Conservation (phyloP, 1,284 basidiomycete species). For the Lentinula novae-zelandiae region DNA sequence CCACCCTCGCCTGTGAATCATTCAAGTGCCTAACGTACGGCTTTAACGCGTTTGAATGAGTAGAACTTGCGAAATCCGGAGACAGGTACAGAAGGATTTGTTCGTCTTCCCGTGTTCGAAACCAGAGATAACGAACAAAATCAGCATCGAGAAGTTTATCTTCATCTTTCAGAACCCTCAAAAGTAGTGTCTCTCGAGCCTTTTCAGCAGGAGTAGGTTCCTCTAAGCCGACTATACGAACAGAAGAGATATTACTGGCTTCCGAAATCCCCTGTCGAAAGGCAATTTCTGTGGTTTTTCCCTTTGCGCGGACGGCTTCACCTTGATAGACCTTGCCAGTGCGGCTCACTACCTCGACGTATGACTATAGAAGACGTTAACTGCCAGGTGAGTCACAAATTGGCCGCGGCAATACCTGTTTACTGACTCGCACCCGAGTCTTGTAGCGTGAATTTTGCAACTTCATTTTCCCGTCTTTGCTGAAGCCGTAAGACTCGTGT, state of each 20-base stretch:
- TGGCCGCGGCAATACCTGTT: conserved; percentile 23
- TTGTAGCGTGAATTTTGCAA: conserved; percentile 33
- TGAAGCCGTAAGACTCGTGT: conserved; percentile 15
- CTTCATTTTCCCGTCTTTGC: conserved; percentile 20
- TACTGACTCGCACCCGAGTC: conserved; percentile 28
- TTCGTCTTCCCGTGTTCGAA: conserved; percentile 21
- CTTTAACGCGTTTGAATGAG: background rate
- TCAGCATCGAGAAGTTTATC: conserved; percentile 21
- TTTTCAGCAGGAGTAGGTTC: conserved; percentile 31
- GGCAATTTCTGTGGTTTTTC: conserved; percentile 30
- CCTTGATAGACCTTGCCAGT: conserved; percentile 25
- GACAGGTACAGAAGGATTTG: background rate
- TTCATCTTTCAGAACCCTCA: conserved; percentile 25
- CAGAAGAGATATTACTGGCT: conserved; percentile 18
- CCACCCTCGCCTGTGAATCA: conserved; percentile 25
- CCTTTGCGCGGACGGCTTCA: conserved; percentile 21
- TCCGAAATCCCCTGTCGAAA: background rate
- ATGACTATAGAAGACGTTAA: conserved; percentile 18
- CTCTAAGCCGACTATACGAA: conserved; percentile 33
- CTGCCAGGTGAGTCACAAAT: background rate
- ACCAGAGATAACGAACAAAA: conserved; percentile 32
- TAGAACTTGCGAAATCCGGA: background rate
- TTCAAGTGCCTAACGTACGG: conserved; percentile 23
- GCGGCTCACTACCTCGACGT: conserved; percentile 27
- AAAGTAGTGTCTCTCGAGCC: conserved; percentile 31